Evolutionary conservation across 1,284 basidiomycete genomes (phyloP).

Genomic region (Laetiporus sulphureus): DNA sequence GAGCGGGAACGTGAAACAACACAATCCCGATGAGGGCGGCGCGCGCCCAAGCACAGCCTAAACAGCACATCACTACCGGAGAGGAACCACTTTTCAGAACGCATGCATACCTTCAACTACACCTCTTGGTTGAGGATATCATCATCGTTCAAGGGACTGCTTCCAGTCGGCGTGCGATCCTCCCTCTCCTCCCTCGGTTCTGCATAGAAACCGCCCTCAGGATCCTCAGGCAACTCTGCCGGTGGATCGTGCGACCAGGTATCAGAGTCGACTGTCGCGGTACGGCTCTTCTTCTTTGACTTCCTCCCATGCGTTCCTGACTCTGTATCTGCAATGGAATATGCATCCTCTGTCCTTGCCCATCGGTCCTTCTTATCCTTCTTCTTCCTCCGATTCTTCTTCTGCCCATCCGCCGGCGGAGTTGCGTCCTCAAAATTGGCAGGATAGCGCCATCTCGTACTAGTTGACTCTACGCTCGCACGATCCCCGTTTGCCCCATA

Average conservation of each 20-base stretch:
- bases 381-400: constrained; percentile 50
- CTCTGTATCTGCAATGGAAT: constrained; percentile 43
- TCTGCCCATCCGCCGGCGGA: constrained; percentile 26
- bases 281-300: constrained; percentile 41
- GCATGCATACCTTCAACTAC: constrained; percentile 16
- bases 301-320: constrained; percentile 33
- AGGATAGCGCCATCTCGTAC: constrained; percentile 73
- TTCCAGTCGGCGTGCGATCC: constrained; percentile 9
- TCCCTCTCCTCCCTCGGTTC: constrained; percentile 20
- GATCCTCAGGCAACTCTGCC: constrained; percentile 61
- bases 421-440: constrained; percentile 71
- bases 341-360: constrained; percentile 79
- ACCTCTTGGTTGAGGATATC: constrained; percentile 45
- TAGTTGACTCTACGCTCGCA: constrained; percentile 29
- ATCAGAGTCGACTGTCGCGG: constrained; percentile 37
- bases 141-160: constrained; percentile 18
- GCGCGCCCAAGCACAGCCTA: not conserved
- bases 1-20: not conserved
- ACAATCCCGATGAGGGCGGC: no score
- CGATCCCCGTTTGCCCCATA: constrained; percentile 44
- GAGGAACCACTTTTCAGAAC: no score
- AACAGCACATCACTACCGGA: no score
- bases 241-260: constrained; percentile 42
- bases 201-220: constrained; percentile 60
- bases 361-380: constrained; percentile 79